Evolutionary conservation across 2,329 filamentous ascomycete species (phyloP).

Genomic region (Arthrinium puccinioides): DNA sequence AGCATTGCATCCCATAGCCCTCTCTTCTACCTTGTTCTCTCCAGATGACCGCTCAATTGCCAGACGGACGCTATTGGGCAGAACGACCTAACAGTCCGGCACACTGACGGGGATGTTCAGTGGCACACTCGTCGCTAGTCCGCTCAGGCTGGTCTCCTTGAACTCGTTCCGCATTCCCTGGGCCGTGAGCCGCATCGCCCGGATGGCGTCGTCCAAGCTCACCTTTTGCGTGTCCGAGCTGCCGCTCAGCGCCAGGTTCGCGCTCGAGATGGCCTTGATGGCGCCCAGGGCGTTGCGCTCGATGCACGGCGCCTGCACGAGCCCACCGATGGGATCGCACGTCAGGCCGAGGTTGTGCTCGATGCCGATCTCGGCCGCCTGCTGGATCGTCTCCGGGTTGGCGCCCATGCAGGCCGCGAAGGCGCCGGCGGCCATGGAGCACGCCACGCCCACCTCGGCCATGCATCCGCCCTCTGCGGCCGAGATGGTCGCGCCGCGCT

Average conservation of each 20-base stretch:
- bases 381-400: conserved; percentile 40
- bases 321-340: conserved; percentile 41
- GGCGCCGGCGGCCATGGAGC: conserved; percentile 42
- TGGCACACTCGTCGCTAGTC: conserved; percentile 41
- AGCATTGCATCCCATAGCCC: too few species aligned
- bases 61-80: too few species aligned
- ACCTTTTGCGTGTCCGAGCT: conserved; percentile 39
- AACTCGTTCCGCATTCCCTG: conserved; percentile 46
- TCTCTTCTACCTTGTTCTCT: too few species aligned
- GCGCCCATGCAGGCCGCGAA: conserved; percentile 46
- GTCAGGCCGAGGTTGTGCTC: conserved; percentile 44
- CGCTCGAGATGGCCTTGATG: conserved; percentile 43
- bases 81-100: conserved; percentile 38
- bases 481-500: conserved; percentile 43
- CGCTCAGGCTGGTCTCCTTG: conserved; percentile 44
- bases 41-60: too few species aligned
- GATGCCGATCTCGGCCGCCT: conserved; percentile 45
- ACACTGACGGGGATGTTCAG: conserved; percentile 44
- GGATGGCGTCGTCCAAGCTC: conserved; percentile 41
- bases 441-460: conserved; percentile 46
- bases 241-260: conserved; percentile 40
- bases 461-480: conserved; percentile 45
- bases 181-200: conserved; percentile 41
- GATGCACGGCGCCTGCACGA: conserved; percentile 44
- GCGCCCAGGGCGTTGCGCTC: conserved; percentile 43